Percentiles rank a stretch among this genome's conserved stretches.
Conservation (phyloP, 2,329 filamentous ascomycete genomes). For the Ascocoryne sarcoides region DNA sequence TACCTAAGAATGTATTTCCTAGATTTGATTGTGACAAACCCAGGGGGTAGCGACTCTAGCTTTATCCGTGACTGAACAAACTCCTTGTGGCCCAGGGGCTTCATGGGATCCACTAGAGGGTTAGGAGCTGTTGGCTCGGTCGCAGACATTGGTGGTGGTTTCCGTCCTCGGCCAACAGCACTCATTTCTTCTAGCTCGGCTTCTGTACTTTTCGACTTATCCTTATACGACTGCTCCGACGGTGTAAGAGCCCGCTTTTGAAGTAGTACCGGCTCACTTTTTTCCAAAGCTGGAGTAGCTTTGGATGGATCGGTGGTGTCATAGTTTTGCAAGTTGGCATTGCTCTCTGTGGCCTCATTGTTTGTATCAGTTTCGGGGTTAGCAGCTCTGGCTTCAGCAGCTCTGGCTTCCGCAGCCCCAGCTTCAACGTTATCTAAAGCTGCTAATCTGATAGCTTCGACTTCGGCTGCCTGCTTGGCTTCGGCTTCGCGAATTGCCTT, state of each 20-base stretch:
- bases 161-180: constrained; percentile 11
- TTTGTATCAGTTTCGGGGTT: neutral
- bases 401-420: constrained; percentile 4
- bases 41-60: constrained; percentile 38
- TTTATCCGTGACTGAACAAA: constrained; percentile 40
- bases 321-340: neutral
- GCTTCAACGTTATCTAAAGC: too few relatives aligned
- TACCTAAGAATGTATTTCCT: constrained; percentile 55
- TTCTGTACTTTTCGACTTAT: constrained; percentile 14
- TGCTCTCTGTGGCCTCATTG: neutral
- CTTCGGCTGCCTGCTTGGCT: constrained; percentile 30
- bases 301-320: constrained; percentile 4
- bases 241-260: constrained; percentile 9
- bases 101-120: constrained; percentile 15
- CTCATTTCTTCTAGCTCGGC: constrained; percentile 14
- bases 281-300: constrained; percentile 7
- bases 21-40: constrained; percentile 39
- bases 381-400: constrained; percentile 2
- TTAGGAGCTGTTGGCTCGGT: constrained; percentile 2
- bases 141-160: too few relatives aligned
- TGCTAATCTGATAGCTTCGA: neutral
- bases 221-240: constrained; percentile 5
- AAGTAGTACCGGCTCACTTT: constrained; percentile 8
- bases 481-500: constrained; percentile 32
- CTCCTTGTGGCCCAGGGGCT: constrained; percentile 41